Evolutionary conservation across 495 filamentous ascomycete species (phyloP).

Genomic region (Penicillium desertorum): DNA sequence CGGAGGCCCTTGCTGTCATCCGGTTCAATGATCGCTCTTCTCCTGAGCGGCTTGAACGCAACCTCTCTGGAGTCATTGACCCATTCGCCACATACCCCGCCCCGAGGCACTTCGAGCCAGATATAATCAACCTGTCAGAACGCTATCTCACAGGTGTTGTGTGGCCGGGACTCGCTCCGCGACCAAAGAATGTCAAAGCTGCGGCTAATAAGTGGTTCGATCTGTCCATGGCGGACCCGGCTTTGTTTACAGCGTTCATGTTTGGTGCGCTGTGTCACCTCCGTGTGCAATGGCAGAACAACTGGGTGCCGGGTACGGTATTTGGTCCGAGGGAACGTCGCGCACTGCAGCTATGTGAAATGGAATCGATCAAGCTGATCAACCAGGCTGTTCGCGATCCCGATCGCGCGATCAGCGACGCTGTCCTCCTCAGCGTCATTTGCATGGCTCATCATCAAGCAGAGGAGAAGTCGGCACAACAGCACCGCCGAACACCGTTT

Average conservation of each 20-base stretch:
- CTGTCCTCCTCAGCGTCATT: conserved; percentile 41
- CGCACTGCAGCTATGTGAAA: conserved; percentile 34
- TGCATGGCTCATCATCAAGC: conserved; percentile 46
- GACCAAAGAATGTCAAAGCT: conserved; percentile 5
- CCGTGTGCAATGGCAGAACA: conserved; percentile 38
- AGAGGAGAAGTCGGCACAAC: conserved; percentile 14
- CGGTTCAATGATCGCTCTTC: conserved; percentile 11
- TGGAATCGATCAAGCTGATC: conserved; percentile 41
- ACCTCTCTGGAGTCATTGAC: conserved; percentile 30
- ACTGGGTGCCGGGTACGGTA: conserved; percentile 20
- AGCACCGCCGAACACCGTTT: conserved; percentile 31
- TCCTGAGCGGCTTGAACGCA: conserved; percentile 31
- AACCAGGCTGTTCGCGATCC: conserved; percentile 36
- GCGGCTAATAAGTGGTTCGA: conserved; percentile 35
- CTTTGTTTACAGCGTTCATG: conserved; percentile 41
- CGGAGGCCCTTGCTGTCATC: neutral
- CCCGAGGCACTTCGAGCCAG: conserved; percentile 22
- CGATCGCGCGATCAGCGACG: conserved; percentile 35
- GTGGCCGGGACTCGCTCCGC: conserved; percentile 40
- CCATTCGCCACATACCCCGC: conserved; percentile 36
- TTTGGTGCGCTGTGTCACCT: conserved; percentile 44
- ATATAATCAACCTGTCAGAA: conserved; percentile 27
- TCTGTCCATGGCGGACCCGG: conserved; percentile 36
- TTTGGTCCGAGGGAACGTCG: conserved; percentile 32
- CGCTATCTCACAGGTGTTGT: conserved; percentile 32